These are phyloP conservation scores for Neoascochyta sp. DNA, from an alignment of 2,329 filamentous ascomycete genomes.

Conservation along the genomic window DNA sequence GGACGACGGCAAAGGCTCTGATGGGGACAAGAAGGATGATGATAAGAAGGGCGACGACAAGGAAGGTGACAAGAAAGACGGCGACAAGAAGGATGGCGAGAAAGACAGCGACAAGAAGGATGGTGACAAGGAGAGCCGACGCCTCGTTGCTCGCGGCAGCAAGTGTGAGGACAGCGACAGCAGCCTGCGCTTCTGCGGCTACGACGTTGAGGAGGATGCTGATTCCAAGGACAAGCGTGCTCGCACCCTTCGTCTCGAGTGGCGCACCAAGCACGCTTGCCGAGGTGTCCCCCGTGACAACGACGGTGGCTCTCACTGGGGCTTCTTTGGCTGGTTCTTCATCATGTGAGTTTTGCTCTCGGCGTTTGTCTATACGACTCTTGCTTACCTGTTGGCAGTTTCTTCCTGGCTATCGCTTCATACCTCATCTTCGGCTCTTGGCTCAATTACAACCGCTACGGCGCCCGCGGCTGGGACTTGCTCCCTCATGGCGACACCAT, in stretches of 20 bases:
- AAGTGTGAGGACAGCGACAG: conserved; percentile 29
- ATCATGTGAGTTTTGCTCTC: conserved; percentile 66
- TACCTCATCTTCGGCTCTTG: conserved; percentile 98
- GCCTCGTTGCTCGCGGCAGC: too few relatives aligned
- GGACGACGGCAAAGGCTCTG: conserved; percentile 54
- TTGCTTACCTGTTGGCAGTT: conserved; percentile 47
- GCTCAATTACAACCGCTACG: conserved; percentile 98
- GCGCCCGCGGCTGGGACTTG: conserved; percentile 90
- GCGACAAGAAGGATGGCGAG: conserved; percentile 14
- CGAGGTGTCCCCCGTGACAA: conserved; percentile 42
- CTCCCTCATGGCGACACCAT: conserved; percentile 90
- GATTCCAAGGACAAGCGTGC: conserved; percentile 49
- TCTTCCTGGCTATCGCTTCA: conserved; percentile 78
- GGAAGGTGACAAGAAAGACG: conserved; percentile 12
- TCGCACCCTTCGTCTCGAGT: conserved; percentile 70
- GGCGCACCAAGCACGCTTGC: conserved; percentile 86
- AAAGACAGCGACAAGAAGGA: conserved; percentile 24
- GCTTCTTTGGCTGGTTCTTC: conserved; percentile 96
- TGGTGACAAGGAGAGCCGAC: conserved; percentile 28
- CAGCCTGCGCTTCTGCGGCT: conserved; percentile 75
- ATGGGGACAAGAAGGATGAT: conserved; percentile 47
- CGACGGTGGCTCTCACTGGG: conserved; percentile 64
- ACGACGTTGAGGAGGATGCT: conserved; percentile 52
- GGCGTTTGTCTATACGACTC: not conserved
- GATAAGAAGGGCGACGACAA: conserved; percentile 28